These are phyloP conservation scores for Colletotrichum cordylinicola DNA, from an alignment of 2,329 filamentous ascomycete species.

Conservation along the genomic window DNA sequence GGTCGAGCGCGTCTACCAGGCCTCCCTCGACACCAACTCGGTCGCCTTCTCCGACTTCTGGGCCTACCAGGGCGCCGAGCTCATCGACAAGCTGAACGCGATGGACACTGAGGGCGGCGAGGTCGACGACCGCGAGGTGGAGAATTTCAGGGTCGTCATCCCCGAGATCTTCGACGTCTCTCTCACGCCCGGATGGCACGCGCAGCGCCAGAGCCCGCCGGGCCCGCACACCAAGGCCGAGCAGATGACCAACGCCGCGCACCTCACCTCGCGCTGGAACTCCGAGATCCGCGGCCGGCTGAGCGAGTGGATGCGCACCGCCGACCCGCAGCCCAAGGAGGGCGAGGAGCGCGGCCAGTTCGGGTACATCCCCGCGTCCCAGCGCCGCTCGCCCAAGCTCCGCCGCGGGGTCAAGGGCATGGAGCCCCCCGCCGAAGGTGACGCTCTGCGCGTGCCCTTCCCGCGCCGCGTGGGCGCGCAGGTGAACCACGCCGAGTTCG, in stretches of 20 bases:
- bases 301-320: constrained; percentile 47
- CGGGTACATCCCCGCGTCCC: neutral
- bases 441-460: constrained; percentile 36
- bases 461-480: constrained; percentile 47
- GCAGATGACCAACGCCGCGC: constrained; percentile 59
- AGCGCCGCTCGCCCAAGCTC: neutral
- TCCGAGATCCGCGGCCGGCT: constrained; percentile 43
- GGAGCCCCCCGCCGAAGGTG: neutral
- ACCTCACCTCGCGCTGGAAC: constrained; percentile 59
- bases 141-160: constrained; percentile 56
- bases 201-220: constrained; percentile 45
- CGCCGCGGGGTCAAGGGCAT: neutral
- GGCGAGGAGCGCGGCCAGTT: constrained; percentile 1
- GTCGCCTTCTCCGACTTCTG: constrained; percentile 52
- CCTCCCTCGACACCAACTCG: constrained; percentile 45
- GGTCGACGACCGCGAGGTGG: constrained; percentile 29
- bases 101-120: neutral
- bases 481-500: constrained; percentile 42
- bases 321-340: constrained; percentile 20
- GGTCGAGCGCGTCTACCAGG: constrained; percentile 52
- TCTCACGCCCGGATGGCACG: constrained; percentile 58
- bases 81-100: constrained; percentile 24
- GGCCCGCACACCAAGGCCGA: constrained; percentile 53
- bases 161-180: constrained; percentile 60
- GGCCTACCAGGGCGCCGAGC: constrained; percentile 28